A percentile compares a stretch with the other conserved stretches of the same genome.
These are phyloP conservation scores for Paecilomyces fulvus DNA, from an alignment of 2,329 filamentous ascomycete species.

Conservation along the genomic window DNA sequence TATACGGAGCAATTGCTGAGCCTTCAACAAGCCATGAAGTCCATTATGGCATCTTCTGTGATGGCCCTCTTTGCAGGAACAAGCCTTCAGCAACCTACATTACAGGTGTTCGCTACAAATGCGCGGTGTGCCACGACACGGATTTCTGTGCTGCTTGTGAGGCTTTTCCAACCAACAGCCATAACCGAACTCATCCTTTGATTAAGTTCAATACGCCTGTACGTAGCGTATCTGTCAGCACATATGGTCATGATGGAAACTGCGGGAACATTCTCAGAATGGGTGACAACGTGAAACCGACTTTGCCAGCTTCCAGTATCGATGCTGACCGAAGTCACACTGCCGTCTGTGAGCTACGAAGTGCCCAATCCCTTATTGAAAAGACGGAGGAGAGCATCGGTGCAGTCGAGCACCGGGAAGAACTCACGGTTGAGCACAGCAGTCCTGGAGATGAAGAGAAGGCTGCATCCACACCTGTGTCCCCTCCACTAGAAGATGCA, in stretches of 20 bases:
- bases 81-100: constrained; percentile 50
- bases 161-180: constrained; percentile 69
- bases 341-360: constrained; percentile 21
- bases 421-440: background rate
- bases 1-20: constrained; percentile 62
- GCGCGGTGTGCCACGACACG: constrained; percentile 85
- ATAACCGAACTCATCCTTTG: constrained; percentile 93
- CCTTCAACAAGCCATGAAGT: constrained; percentile 41
- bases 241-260: constrained; percentile 65
- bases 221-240: constrained; percentile 78
- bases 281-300: constrained; percentile 52
- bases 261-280: constrained; percentile 59
- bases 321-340: constrained; percentile 40
- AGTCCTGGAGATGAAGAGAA: constrained; percentile 10
- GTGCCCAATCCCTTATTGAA: constrained; percentile 6
- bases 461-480: constrained; percentile 7
- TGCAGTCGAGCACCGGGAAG: constrained; percentile 14
- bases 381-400: constrained; percentile 8
- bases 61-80: constrained; percentile 75
- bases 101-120: constrained; percentile 86
- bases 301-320: constrained; percentile 40
- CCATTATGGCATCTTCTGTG: constrained; percentile 86
- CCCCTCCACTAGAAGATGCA: constrained; percentile 24
- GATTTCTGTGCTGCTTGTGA: constrained; percentile 96
- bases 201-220: constrained; percentile 96